These are phyloP conservation scores for Linderina pennispora DNA, from an alignment of 192 early-diverging fungal genomes.

Conservation along the genomic window DNA sequence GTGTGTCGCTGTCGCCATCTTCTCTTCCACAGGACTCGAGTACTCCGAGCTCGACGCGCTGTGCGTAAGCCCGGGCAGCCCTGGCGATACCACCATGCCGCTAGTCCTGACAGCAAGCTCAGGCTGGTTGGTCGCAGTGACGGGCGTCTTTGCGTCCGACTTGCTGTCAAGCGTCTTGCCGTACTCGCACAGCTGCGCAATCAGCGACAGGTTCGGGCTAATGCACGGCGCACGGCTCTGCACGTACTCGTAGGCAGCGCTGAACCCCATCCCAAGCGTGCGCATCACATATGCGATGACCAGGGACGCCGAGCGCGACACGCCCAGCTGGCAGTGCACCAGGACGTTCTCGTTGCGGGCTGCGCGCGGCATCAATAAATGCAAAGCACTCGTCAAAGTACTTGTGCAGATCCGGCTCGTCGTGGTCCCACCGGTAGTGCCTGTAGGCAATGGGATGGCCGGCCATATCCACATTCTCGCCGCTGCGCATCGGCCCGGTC, in stretches of 20 bases:
- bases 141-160: too few species aligned
- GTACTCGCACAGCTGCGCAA: constrained; percentile 72
- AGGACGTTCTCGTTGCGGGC: constrained; percentile 54
- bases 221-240: constrained; percentile 61
- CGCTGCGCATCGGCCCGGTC: neutral
- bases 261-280: constrained; percentile 48
- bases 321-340: constrained; percentile 84
- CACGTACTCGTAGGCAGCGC: constrained; percentile 71
- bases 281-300: constrained; percentile 90
- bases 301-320: constrained; percentile 80
- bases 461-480: too few species aligned
- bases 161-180: constrained; percentile 52
- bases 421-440: constrained; percentile 69
- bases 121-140: too few species aligned
- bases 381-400: constrained; percentile 58
- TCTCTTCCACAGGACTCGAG: constrained; percentile 17
- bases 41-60: constrained; percentile 13
- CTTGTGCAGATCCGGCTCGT: constrained; percentile 54
- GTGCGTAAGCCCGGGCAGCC: constrained; percentile 1
- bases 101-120: too few species aligned
- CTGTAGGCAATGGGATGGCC: constrained; percentile 46
- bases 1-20: neutral
- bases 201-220: constrained; percentile 75
- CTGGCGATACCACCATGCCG: neutral
- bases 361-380: constrained; percentile 59